Base-by-base conservation (phyloP, 805 yeast species). In the Myxozyma neotropica region DNA sequence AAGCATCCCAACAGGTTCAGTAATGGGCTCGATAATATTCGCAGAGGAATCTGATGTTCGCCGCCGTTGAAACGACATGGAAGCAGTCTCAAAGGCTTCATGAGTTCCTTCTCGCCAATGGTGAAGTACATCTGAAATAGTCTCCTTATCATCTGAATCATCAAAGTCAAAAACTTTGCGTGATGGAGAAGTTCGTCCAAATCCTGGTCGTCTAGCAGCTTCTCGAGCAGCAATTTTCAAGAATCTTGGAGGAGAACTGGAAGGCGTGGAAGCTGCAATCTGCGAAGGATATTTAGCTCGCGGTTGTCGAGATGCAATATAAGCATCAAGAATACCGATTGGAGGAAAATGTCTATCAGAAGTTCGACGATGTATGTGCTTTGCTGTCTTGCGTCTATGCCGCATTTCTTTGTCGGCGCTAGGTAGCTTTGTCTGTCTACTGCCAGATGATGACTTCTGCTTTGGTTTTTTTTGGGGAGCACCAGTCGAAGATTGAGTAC, bases 41-140 rank as follows among this genome's bases (percentile, higher is more conserved):
- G 26, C 6, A 19, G 36, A 19, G 6, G 42, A 17, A 6, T 13
- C 42, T 1, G 39, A n/a, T 10, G 42, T 23, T 6, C 36, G 17
- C 10, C 19, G 23, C 6, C 53, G 33, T 15, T 38, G n/a, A 46
- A 60, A 58, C 8, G 51, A 17, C 49, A 47, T 4, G 3, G 49
- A 17, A 17, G 67, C 63, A 5, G 60, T 52, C 29, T 54, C 56
- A 40, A 64, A 64, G 13, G 61, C 65, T 26, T 53, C 65, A 29
- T 61, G 61, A 4, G 68, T 57, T 5, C 68, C 68, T 39, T 57
- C 59, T 15, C 63, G 21, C 68, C 68, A 65, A 19, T 44, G 44
- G 12, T 50, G 54, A 33, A 65, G 29, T 3, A 64, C 63, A 12
- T 49, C 49, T 5, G 49, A n/a, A 0, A 60, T 64, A 4, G 61